Percentiles rank a stretch among this genome's conserved stretches.
phyloP scores from a whole-genome alignment of 306 rosid genomes.

The Chamaecrista fasciculata region DNA sequence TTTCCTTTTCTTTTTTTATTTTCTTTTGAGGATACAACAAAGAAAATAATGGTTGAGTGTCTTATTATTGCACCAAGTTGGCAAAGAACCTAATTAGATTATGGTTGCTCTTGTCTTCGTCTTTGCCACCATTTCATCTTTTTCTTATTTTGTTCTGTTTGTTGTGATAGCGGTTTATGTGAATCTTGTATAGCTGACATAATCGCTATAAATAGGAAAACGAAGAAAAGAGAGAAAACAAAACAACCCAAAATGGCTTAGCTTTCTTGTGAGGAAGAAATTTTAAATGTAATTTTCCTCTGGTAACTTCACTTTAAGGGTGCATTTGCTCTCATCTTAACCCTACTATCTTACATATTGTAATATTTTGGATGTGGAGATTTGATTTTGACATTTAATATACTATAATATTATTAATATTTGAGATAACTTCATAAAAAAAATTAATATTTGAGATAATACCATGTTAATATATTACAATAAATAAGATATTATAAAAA shows the following conservation, averaged over 20 bases:
- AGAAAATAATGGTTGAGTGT: constrained; percentile 13
- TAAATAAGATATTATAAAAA: no score
- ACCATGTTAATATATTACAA: no score
- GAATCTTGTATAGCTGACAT: background rate
- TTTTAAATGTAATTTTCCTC: no score
- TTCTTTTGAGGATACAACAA: constrained; percentile 12
- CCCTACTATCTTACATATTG: no score
- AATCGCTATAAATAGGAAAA: background rate
- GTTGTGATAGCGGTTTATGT: background rate
- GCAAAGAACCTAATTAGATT: constrained; percentile 25
- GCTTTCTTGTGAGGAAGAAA: no score
- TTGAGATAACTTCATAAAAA: no score
- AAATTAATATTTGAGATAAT: no score
- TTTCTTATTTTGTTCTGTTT: background rate
- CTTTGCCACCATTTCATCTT: background rate
- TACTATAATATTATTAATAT: no score
- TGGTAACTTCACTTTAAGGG: no score
- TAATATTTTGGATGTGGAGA: no score
- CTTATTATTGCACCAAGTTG: constrained; percentile 35
- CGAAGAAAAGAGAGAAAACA: background rate
- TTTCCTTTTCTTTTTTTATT: constrained; percentile 6
- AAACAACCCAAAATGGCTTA: background rate
- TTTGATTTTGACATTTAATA: no score
- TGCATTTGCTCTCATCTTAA: no score
- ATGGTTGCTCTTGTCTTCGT: background rate